Percentiles rank a stretch among this genome's conserved stretches.
These are phyloP conservation scores for Knoxia roxburghii DNA, from an alignment of 257 asterid genomes.

Conservation along the genomic window DNA sequence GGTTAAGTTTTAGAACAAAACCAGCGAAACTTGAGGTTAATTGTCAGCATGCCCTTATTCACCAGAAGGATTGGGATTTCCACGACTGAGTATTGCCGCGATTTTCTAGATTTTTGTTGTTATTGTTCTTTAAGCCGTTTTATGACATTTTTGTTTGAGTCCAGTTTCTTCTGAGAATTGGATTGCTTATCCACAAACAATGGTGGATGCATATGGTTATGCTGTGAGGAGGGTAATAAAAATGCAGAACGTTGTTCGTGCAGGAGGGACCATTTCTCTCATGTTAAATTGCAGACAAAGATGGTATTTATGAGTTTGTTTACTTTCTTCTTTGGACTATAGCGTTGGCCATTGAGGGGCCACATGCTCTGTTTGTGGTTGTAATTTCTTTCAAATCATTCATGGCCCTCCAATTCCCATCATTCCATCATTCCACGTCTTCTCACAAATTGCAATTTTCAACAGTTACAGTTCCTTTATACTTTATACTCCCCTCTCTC, in stretches of 20 bases:
- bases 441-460: background rate
- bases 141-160: background rate
- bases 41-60: too few relatives aligned
- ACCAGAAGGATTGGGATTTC: too few relatives aligned
- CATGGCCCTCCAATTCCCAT: slow-evolving; percentile 14
- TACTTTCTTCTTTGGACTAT: slow-evolving; percentile 14
- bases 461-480: background rate
- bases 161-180: background rate
- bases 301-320: slow-evolving; percentile 7
- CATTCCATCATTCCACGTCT: background rate
- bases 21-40: too few relatives aligned
- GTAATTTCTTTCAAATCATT: slow-evolving; percentile 27
- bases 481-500: background rate
- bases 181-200: background rate
- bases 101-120: too few relatives aligned
- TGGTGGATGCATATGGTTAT: too few relatives aligned
- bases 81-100: too few relatives aligned
- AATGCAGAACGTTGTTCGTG: background rate
- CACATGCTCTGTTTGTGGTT: slow-evolving; percentile 50
- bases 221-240: background rate
- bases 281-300: background rate
- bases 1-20: background rate
- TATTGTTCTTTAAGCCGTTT: background rate
- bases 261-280: background rate
- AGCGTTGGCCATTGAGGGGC: slow-evolving; percentile 57